Evolutionary conservation across 2,329 filamentous ascomycete genomes (phyloP), one percentile per base, ranked within the genome.

Genomic region (Xylariomycetidae sp.): DNA sequence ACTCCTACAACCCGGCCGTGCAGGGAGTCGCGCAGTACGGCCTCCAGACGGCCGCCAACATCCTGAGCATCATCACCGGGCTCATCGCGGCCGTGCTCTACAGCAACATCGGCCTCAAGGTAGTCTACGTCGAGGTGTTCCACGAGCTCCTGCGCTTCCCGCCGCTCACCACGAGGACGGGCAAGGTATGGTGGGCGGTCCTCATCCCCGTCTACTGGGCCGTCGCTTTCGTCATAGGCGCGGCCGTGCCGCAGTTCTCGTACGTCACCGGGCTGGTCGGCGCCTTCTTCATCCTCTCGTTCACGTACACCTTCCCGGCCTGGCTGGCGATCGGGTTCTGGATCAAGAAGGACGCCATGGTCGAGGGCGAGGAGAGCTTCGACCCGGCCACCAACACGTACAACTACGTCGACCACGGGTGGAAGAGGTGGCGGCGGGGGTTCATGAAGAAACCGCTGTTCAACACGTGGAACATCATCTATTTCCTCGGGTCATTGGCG

Each of bases 281-380:
- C 4, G 72, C 73, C 3, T 52, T 74, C 3, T 74, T 68, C 45
- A 73, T 77, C 36, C 50, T 79, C 33, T 69, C 75, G 38, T 77
- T 80, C 54, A 73, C 69, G 3, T 80, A 80, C 54, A 76, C 71
- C 3, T 70, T 79, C 46, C 72, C 74, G 1, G 69, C 72, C 0
- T 49, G 73, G 30, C 52, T 76, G 26, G 64, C 61, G 17, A 41
- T 76, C 8, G 66, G 61, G 2, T 70, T 59, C 48, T 59, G 63
- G 39, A 51, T 67, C 33, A 61, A 69, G 40, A 62, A 63, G 20
- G 62, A 67, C 34, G 63, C 70, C 11, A 63, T 69, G 36, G 13
- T 45, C 4, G 41, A 42, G 15, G 38, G 33, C 6, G 38, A 42
- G 26, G 44, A 46, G 22, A 25, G 35, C 7, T 50, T 51, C 25